Evolutionary conservation across 371 early-diverging fungal species (phyloP), one percentile per base, ranked within the genome.

Genomic region (Batkoa obscura): DNA sequence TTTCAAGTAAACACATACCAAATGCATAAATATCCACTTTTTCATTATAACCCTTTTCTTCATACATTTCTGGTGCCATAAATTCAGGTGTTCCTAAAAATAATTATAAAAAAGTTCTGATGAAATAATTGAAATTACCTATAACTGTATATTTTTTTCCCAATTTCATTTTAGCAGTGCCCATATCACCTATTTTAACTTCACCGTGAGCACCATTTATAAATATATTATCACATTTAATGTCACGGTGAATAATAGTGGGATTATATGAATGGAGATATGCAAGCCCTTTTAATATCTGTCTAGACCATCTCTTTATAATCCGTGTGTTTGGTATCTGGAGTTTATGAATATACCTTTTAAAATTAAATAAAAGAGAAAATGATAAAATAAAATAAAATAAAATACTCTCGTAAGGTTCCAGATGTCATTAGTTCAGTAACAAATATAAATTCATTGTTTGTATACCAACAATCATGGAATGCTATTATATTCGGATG

Each of bases 351-450:
- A 84, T 78, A 59, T 80, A 77, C 56, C 69, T 71, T 23, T 23
- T 23, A 23, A 23, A 23, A 23, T 23, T 23, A 23, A 23, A 23
- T 23, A 23, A 23, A 23, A 17, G 35, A 13, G 30, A 51, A 13
- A 37, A 4, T 6, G 30, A 17, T 39, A 35, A 12, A 41, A 48
- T 34, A 37, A 13, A 5, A 13, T 1, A 15, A 35, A 34, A 43
- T 17, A 13, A 62, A 58, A 58, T 66, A 70, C 74, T 76, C 76
- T 56, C 79, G 64, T 53, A 84, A 66, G 23, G 88, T 91, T 31
- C 94, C 94, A 2, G 86, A 84, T 1, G 89, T 88, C 92, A 94
- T 94, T 46, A 92, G 72, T 70, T 94, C 94, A 5, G 94, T 92
- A 53, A 94, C 84, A 68, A 92, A 92, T 12, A 79, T 76, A 55